Percentiles rank a stretch among this genome's conserved stretches.
Evolutionary conservation across 2,329 filamentous ascomycete species (phyloP).

Genomic region (Zymoseptoria crescenta): DNA sequence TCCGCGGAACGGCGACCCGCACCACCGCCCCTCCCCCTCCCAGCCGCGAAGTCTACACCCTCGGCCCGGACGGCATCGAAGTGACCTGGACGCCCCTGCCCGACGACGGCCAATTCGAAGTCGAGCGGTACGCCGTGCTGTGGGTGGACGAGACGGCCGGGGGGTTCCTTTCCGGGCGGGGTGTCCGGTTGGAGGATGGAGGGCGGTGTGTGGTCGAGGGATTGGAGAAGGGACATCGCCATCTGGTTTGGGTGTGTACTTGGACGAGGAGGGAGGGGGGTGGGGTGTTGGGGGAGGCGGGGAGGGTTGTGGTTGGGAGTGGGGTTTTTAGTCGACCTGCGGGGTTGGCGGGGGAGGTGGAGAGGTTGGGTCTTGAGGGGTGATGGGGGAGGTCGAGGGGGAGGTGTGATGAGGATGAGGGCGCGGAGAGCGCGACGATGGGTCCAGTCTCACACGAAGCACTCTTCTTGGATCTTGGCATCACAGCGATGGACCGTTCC

Average conservation of each 20-base stretch:
- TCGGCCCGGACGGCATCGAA: constrained; percentile 1
- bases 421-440: too few species aligned
- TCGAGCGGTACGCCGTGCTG: constrained; percentile 13
- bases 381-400: too few species aligned
- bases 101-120: constrained; percentile 4
- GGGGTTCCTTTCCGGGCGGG: constrained; percentile 8
- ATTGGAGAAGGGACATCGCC: constrained; percentile 6
- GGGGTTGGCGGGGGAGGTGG: not conserved
- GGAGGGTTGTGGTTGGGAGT: constrained; percentile 7
- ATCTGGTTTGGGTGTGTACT: constrained; percentile 10
- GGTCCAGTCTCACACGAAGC: too few species aligned
- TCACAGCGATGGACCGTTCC: too few species aligned
- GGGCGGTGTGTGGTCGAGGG: constrained; percentile 4
- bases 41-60: constrained; percentile 6
- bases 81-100: constrained; percentile 5
- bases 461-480: too few species aligned
- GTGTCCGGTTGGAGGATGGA: not conserved
- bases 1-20: constrained; percentile 1
- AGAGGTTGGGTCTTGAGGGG: not conserved
- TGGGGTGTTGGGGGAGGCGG: not conserved
- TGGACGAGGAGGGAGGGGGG: constrained; percentile 7
- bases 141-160: constrained; percentile 7
- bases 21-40: constrained; percentile 7
- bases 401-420: not conserved
- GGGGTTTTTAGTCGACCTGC: constrained; percentile 4